Evolutionary conservation across 805 yeast species (phyloP).

Genomic region (Candida schatavii): DNA sequence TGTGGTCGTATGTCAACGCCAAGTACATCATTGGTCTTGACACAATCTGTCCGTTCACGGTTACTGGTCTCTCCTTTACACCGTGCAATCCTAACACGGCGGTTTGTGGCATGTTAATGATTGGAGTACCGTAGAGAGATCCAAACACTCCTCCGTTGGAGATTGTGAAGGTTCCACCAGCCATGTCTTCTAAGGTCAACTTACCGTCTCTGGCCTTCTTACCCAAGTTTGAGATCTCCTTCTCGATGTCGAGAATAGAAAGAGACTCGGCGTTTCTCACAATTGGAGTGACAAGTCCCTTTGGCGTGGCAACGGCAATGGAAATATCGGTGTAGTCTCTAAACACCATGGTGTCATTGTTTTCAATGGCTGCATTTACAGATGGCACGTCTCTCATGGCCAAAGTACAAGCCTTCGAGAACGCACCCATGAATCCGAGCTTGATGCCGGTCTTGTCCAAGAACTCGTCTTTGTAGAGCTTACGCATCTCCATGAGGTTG

Average conservation of each 20-base stretch:
- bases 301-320: slow-evolving; percentile 97
- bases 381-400: slow-evolving; percentile 96
- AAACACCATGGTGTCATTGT: slow-evolving; percentile 87
- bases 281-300: slow-evolving; percentile 97
- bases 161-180: slow-evolving; percentile 98
- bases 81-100: slow-evolving; percentile 98
- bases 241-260: slow-evolving; percentile 83
- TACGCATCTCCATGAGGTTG: slow-evolving; percentile 87
- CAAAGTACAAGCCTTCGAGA: slow-evolving; percentile 87
- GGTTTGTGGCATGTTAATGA: slow-evolving; percentile 96
- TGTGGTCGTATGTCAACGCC: slow-evolving; percentile 97
- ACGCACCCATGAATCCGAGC: slow-evolving; percentile 98
- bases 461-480: slow-evolving; percentile 93
- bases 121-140: slow-evolving; percentile 96
- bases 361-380: slow-evolving; percentile 91
- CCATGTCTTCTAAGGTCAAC: slow-evolving; percentile 95
- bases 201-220: slow-evolving; percentile 95
- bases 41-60: slow-evolving; percentile 92
- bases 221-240: slow-evolving; percentile 79
- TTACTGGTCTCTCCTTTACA: slow-evolving; percentile 95
- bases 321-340: slow-evolving; percentile 96
- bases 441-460: slow-evolving; percentile 90
- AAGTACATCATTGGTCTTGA: slow-evolving; percentile 99
- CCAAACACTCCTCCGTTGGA: slow-evolving; percentile 99
- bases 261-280: slow-evolving; percentile 95